Conservation (phyloP, 108 stramenopile species). For the Chaetoceros tenuissimus region DNA sequence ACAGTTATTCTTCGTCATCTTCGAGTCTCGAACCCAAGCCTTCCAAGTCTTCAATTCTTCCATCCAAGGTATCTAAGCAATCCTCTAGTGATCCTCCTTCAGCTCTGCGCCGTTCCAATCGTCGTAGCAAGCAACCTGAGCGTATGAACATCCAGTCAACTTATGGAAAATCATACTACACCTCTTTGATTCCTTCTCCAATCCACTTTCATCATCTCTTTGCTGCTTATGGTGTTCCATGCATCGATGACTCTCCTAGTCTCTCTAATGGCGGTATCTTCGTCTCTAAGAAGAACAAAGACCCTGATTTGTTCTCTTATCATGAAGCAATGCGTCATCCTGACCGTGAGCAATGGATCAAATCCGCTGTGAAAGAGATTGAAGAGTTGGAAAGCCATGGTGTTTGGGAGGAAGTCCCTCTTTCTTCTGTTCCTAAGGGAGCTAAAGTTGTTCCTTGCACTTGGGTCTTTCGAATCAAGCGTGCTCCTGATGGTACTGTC, state of each 20-base stretch:
- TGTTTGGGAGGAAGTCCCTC: constrained; percentile 2
- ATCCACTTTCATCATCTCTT: neutral
- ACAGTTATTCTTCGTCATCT: neutral
- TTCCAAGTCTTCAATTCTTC: neutral
- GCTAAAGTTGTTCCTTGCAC: constrained; percentile 7
- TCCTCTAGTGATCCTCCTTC: too few species aligned
- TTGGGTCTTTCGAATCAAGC: constrained; percentile 31
- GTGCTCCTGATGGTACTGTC: constrained; percentile 20
- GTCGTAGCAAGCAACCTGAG: too few species aligned
- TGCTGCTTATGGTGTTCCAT: neutral
- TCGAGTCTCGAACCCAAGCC: neutral
- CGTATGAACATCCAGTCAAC: neutral
- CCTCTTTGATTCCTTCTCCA: neutral
- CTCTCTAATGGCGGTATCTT: neutral
- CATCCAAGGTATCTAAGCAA: neutral
- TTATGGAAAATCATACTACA: neutral
- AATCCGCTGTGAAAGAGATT: neutral
- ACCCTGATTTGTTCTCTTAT: constrained; percentile 3
- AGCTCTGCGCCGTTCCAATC: too few species aligned
- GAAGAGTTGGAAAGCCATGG: neutral
- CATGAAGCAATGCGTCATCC: constrained; percentile 1
- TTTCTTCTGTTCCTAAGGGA: neutral
- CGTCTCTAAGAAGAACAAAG: neutral
- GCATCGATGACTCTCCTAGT: neutral
- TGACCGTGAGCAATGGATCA: neutral